Evolutionary conservation across 1,284 basidiomycete genomes (phyloP).

Genomic region (Hypsizygus ulmarius): DNA sequence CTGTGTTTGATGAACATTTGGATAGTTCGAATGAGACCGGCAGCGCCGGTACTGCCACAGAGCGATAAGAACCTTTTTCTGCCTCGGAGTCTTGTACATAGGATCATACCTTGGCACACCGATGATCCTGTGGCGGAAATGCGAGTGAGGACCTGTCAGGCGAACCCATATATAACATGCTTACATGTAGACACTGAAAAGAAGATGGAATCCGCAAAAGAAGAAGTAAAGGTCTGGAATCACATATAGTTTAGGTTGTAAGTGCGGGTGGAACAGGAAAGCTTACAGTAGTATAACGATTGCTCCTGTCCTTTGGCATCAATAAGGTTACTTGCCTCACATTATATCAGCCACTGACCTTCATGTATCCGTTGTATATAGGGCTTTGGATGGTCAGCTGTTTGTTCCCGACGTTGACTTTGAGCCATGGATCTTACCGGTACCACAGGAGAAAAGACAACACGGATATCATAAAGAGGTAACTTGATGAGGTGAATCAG

Average conservation of each 20-base stretch:
- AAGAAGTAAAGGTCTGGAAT: conserved; percentile 88
- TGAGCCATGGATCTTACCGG: conserved; percentile 46
- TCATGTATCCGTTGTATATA: conserved; percentile 96
- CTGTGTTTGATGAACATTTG: conserved; percentile 63
- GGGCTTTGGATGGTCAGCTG: conserved; percentile 51
- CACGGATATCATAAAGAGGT: conserved; percentile 78
- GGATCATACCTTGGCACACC: conserved; percentile 70
- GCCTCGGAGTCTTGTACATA: conserved; percentile 30
- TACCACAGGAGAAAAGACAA: conserved; percentile 92
- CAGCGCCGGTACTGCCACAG: conserved; percentile 76
- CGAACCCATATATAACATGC: conserved; percentile 28
- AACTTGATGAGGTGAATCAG: conserved; percentile 46
- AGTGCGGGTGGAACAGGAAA: conserved; percentile 25
- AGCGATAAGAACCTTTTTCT: conserved; percentile 19
- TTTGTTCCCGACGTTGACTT: conserved; percentile 13
- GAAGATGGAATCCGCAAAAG: conserved; percentile 91
- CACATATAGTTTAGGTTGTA: conserved; percentile 26
- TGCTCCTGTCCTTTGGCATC: conserved; percentile 57
- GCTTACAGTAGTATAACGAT: conserved; percentile 79
- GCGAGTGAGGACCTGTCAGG: conserved; percentile 24
- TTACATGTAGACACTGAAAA: conserved; percentile 87
- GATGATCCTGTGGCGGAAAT: conserved; percentile 64
- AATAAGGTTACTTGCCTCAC: conserved; percentile 14
- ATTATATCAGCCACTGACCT: conserved; percentile 50
- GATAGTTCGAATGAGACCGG: conserved; percentile 93